These are phyloP conservation scores for Mallotus repandus DNA, from an alignment of 441 rosid genomes.

Conservation along the genomic window DNA sequence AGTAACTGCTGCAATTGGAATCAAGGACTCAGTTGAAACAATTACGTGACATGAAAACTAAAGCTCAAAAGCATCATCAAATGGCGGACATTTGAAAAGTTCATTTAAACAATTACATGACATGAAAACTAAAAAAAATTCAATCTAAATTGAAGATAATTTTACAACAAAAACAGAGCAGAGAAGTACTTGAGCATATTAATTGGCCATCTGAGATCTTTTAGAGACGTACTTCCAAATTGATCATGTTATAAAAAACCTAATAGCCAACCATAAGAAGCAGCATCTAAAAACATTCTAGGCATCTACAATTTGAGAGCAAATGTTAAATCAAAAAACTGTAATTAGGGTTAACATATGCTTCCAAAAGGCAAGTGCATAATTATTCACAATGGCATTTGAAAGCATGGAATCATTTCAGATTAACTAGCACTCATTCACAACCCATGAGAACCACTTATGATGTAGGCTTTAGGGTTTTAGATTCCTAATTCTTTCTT, in stretches of 20 bases:
- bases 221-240: not conserved
- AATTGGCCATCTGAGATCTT: not conserved
- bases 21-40: not conserved
- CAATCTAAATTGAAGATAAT: no score
- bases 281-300: not conserved
- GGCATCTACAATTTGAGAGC: not conserved
- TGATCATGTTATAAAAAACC: not conserved
- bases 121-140: no score
- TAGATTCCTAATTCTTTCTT: not conserved
- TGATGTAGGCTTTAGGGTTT: not conserved
- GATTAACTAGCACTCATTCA: no score
- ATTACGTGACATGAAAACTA: no score
- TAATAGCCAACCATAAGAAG: not conserved
- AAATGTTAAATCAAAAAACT: no score
- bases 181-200: no score
- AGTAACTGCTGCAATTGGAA: not conserved
- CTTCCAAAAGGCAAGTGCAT: no score
- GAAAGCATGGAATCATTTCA: no score
- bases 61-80: not conserved
- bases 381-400: no score
- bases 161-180: no score
- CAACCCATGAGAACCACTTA: no score
- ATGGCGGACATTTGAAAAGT: not conserved
- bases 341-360: no score
- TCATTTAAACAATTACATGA: not conserved